Base-by-base conservation (phyloP, 179 eudicot genomes). In the Gypsophila paniculata region DNA sequence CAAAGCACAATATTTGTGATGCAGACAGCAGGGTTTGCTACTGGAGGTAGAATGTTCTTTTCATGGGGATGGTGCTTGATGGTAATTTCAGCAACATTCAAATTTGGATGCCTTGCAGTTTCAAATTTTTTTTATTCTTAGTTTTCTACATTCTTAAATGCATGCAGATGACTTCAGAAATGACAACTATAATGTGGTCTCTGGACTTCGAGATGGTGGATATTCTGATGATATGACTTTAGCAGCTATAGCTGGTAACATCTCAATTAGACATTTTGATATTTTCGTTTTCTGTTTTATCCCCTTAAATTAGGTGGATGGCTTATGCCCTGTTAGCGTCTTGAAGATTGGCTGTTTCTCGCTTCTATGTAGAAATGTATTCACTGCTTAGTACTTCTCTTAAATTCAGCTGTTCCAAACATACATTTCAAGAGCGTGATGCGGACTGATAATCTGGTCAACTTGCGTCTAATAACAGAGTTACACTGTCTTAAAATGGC, bases 61-160 rank as follows among this genome's bases (percentile, higher is more conserved):
- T 73, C 91, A 76, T 94, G 99, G 97, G 97, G 99, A 80, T 97
- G 99, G 32, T 94, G 97, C 88, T 91, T 94, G 99, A 94, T 94
- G 99, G 97, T 84, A 81, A 87, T 87, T 77, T 57, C 73, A 58
- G 48, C 14, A 74, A 71, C 68, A 46, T 60, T 59, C 48, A 14
- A n/a, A n/a, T n/a, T n/a, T n/a, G n/a, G 61, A 36, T 61, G 29
- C 69, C 44, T 9, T 26, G 58, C 60, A 65, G 38, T 5, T 26
- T 61, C 8, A 38, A 55, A 34, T 72, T 46, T 74, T 38, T 62
- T 19, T 69, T 74, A 53, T 58, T 58, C 70, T 54, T 74, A 64
- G 65, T 76, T 63, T 70, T 8, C 32, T 65, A 8, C 60, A n/a
- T 26, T 76, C 61, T 66, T 86, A 91, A 96, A 94, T 94, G 99